Conservation (phyloP, 805 yeast genomes). For the Yueomyces sinensis region DNA sequence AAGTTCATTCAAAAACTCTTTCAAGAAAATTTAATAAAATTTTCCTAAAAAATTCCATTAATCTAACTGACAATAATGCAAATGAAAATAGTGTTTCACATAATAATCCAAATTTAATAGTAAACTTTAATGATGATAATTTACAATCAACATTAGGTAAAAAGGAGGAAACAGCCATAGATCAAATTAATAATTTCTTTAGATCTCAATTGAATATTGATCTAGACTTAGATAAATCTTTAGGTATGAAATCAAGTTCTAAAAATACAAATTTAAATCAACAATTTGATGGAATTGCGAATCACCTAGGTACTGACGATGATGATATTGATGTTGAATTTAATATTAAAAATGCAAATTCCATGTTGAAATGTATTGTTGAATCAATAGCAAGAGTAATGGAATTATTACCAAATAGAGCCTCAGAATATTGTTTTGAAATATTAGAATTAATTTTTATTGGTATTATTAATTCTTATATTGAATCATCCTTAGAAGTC, state of each 20-base stretch:
- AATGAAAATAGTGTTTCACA: neutral
- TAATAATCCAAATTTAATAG: neutral
- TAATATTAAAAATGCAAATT: constrained; percentile 39
- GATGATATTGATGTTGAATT: constrained; percentile 14
- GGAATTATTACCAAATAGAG: constrained; percentile 53
- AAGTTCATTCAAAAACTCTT: constrained; percentile 16
- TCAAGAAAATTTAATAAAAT: constrained; percentile 20
- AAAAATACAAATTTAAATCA: neutral
- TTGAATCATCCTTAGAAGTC: constrained; percentile 64
- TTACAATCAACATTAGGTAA: constrained; percentile 26
- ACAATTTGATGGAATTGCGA: neutral
- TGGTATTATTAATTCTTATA: constrained; percentile 61
- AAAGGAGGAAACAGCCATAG: neutral
- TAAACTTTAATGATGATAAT: neutral
- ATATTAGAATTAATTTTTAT: constrained; percentile 52
- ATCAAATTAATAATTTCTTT: constrained; percentile 43
- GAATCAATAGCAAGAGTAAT: constrained; percentile 68
- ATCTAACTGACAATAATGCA: neutral
- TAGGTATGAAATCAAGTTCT: neutral
- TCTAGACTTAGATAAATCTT: constrained; percentile 19
- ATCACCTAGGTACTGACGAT: neutral
- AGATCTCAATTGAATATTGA: constrained; percentile 36
- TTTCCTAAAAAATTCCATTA: too few relatives aligned
- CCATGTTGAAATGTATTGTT: constrained; percentile 52
- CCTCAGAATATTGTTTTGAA: constrained; percentile 50